Percentiles rank a stretch among this genome's conserved stretches.
phyloP scores from a whole-genome alignment of 2,329 filamentous ascomycete genomes.

The Emmonsia crescens region DNA sequence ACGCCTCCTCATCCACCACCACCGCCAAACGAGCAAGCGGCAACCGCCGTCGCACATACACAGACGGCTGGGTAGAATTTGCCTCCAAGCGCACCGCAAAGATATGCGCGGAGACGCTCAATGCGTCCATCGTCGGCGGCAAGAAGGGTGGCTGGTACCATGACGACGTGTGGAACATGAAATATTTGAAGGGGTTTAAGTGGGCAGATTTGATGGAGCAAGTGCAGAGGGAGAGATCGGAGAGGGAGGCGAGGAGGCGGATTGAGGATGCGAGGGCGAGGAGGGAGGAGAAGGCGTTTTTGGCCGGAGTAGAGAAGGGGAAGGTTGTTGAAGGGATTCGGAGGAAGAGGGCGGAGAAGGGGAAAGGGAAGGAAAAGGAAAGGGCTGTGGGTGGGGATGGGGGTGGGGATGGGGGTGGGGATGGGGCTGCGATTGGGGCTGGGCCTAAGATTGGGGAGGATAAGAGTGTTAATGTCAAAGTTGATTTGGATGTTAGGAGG shows the following conservation, averaged over 20 bases:
- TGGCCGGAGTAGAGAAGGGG: constrained; percentile 32
- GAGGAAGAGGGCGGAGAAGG: constrained; percentile 34
- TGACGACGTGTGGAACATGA: constrained; percentile 39
- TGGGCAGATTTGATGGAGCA: constrained; percentile 38
- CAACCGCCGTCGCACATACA: constrained; percentile 32
- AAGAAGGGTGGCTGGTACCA: constrained; percentile 36
- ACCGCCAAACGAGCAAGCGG: constrained; percentile 22
- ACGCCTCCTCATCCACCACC: constrained; percentile 9
- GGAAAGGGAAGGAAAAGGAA: constrained; percentile 24
- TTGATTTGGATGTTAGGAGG: constrained; percentile 15
- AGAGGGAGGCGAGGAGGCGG: constrained; percentile 31
- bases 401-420: constrained; percentile 9
- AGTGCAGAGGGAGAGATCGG: constrained; percentile 31
- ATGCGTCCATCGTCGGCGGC: constrained; percentile 34
- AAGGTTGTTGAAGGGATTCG: constrained; percentile 34
- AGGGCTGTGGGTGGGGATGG: constrained; percentile 12
- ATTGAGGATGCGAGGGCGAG: constrained; percentile 33
- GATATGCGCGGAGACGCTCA: constrained; percentile 36
- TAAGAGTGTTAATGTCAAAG: constrained; percentile 15
- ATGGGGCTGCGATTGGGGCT: no score
- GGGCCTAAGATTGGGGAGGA: constrained; percentile 8
- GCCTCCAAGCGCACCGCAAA: constrained; percentile 36
- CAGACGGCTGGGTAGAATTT: constrained; percentile 39
- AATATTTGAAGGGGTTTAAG: constrained; percentile 33
- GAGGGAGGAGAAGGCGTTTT: constrained; percentile 35